phyloP scores from a whole-genome alignment of 148 eudicot genomes.

The Silene conica region DNA sequence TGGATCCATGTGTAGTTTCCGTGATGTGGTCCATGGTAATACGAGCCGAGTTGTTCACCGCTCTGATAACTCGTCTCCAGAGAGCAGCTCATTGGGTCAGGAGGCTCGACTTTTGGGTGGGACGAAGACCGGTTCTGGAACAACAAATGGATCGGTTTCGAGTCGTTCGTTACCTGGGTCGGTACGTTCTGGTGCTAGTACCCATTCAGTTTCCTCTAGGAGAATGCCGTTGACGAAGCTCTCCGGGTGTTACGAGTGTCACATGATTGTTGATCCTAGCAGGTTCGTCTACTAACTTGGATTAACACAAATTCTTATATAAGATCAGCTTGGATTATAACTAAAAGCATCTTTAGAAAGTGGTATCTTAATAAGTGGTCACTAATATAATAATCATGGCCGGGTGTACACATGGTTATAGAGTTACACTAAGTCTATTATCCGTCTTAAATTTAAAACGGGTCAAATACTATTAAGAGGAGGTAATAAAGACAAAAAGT shows the following conservation, averaged over 20 bases:
- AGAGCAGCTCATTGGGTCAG: conserved; percentile 47
- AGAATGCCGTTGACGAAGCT: conserved; percentile 75
- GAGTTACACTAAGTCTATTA: too few species aligned
- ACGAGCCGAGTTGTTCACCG: conserved; percentile 70
- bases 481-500: too few species aligned
- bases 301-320: not conserved
- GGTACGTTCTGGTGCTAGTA: conserved; percentile 33
- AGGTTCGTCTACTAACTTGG: conserved; percentile 28
- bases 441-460: too few species aligned
- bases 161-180: conserved; percentile 38
- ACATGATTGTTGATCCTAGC: conserved; percentile 71
- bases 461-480: too few species aligned
- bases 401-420: not conserved
- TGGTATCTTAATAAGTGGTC: too few species aligned
- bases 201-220: conserved; percentile 36
- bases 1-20: conserved; percentile 63
- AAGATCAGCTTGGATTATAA: too few species aligned
- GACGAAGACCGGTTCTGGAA: not conserved
- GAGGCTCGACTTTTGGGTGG: conserved; percentile 44
- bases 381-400: too few species aligned
- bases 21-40: conserved; percentile 69
- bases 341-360: too few species aligned
- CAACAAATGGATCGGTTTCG: conserved; percentile 15
- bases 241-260: conserved; percentile 92
- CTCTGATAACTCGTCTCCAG: conserved; percentile 78